phyloP scores from a whole-genome alignment of 768 basidiomycete species.

The Sporobolomyces pararoseus region DNA sequence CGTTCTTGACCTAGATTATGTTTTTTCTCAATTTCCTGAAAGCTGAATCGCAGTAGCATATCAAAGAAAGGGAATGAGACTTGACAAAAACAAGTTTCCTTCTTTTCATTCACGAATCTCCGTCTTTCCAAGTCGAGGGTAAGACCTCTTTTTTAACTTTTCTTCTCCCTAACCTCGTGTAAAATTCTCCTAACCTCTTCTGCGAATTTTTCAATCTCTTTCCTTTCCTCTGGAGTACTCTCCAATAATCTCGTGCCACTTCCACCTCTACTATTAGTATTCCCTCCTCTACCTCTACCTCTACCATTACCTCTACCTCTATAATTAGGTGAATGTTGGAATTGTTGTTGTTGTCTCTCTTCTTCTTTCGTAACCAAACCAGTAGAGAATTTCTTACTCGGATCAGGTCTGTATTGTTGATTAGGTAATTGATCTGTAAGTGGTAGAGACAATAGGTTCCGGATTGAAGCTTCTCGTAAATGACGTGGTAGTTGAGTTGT shows the following conservation, averaged over 20 bases:
- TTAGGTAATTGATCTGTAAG: slow-evolving; percentile 1
- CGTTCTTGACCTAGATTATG: too few species aligned
- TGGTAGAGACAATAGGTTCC: slow-evolving; percentile 28
- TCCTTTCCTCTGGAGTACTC: slow-evolving; percentile 28
- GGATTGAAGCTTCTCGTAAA: slow-evolving; percentile 20
- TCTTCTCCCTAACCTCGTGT: slow-evolving; percentile 11
- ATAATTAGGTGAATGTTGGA: slow-evolving; percentile 1
- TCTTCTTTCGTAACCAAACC: not conserved
- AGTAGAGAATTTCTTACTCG: slow-evolving; percentile 16
- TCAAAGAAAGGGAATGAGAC: too few species aligned
- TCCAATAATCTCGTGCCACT: slow-evolving; percentile 13
- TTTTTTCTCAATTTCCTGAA: too few species aligned
- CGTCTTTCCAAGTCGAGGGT: too few species aligned
- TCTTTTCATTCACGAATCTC: too few species aligned
- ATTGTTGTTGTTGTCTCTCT: not conserved
- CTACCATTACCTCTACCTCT: slow-evolving; percentile 4
- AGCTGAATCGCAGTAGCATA: too few species aligned
- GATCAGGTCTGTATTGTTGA: slow-evolving; percentile 23
- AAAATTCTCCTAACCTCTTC: slow-evolving; percentile 15
- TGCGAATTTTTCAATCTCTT: slow-evolving; percentile 20
- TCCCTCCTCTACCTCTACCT: not conserved
- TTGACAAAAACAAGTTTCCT: too few species aligned
- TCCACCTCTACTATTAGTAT: not conserved
- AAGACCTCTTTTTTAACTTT: not conserved
- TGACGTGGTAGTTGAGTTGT: slow-evolving; percentile 23